A percentile compares a stretch with the other conserved stretches of the same genome.
These are phyloP conservation scores for Luvunga scandens DNA, from an alignment of 345 rosid genomes.

Conservation along the genomic window DNA sequence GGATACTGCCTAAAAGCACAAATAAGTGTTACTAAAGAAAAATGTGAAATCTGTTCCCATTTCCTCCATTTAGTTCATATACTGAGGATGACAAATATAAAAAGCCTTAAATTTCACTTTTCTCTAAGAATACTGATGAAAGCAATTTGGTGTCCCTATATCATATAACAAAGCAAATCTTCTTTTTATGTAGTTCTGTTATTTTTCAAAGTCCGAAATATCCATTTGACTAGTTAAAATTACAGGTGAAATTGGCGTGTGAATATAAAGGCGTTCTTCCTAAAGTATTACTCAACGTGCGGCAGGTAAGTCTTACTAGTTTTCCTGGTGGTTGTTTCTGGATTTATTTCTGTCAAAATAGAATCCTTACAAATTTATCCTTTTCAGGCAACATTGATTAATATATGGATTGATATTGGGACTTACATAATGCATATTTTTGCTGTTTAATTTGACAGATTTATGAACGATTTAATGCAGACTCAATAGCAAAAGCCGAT, in stretches of 20 bases:
- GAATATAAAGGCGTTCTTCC: slow-evolving; percentile 79
- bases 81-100: not conserved
- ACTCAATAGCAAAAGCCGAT: slow-evolving; percentile 49
- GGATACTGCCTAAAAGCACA: not conserved
- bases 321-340: not conserved
- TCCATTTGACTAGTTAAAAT: slow-evolving; percentile 2
- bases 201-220: not conserved
- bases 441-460: slow-evolving; percentile 46
- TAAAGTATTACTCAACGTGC: slow-evolving; percentile 74
- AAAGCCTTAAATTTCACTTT: not conserved
- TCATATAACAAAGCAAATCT: not conserved
- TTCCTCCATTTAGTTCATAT: not conserved
- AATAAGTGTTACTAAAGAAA: not conserved
- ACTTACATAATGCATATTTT: slow-evolving; percentile 16
- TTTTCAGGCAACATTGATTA: not conserved
- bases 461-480: slow-evolving; percentile 73
- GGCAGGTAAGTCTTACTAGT: slow-evolving; percentile 53
- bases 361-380: not conserved
- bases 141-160: not conserved
- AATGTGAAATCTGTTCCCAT: not conserved
- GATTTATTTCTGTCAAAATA: not conserved
- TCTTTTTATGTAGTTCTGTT: not conserved
- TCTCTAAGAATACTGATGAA: not conserved
- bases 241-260: slow-evolving; percentile 63
- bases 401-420: not conserved